Base-by-base conservation (phyloP, 441 rosid genomes). In the Viola pubescens region DNA sequence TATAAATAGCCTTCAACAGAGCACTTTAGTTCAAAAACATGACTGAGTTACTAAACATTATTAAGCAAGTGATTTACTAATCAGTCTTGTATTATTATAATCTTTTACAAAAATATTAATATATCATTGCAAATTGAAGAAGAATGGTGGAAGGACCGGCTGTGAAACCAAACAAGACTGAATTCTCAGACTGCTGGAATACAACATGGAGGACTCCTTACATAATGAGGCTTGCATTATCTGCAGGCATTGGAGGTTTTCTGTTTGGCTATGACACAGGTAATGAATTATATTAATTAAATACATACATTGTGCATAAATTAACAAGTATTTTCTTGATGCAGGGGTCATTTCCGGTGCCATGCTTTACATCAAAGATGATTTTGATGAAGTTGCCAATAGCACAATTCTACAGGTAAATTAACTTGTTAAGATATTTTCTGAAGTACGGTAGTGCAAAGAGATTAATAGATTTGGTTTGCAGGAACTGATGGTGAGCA, bases 241-340 rank as follows among this genome's bases (percentile, higher is more conserved):
- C 94, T 3, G 98, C 98, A 1, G 98, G 94, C 40, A 82, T 91
- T 59, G 95, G 97, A 1, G 98, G 98, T 45, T 75, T 91, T 12
- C 79, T 87, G 51, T 89, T 91, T 57, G 98, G 98, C 11, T 87
- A 91, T 42, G 97, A 89, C 59, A 91, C 97, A 10, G 98, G 96
- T 63, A 63, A 60, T 7, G 9, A 37, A 9, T 53, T 37, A 11
- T 9, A 50, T 1, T 7, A 10, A 2, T 26, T 16, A 3, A 42
- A 9, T 11, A 11, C 26, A 4, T 16, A 26, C 9, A 12, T 37
- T 8, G 4, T 51, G 37, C 10, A 14, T 52, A 4, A 14, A 52
- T 52, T 52, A 3, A n/a, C 7, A 26, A 16, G 41, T 51, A 4
- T 19, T 51, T 19, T 1, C 3, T 13, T 47, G 3, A 10, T 58